phyloP scores from a whole-genome alignment of 129 eudicot genomes.

The Sambucus nigra region DNA sequence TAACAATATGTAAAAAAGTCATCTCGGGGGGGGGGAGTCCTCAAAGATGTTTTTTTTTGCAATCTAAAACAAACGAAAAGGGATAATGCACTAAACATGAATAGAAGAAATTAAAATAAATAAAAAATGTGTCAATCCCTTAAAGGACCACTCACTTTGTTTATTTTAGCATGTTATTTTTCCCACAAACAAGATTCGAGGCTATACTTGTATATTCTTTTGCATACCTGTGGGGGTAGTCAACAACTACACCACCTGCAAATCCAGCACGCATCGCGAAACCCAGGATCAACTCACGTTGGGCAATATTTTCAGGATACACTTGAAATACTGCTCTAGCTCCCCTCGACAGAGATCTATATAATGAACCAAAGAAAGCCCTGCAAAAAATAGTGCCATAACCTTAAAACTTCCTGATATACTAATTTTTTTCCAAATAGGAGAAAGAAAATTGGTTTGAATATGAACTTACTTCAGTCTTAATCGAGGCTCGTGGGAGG shows the following conservation, averaged over 20 bases:
- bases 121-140: no score
- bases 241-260: slow-evolving; percentile 93
- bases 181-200: no score
- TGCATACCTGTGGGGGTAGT: slow-evolving; percentile 95
- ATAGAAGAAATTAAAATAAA: no score
- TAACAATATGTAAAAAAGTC: no score
- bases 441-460: not conserved
- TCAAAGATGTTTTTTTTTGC: no score
- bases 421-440: not conserved
- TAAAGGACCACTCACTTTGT: no score
- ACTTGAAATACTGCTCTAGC: slow-evolving; percentile 83
- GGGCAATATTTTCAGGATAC: slow-evolving; percentile 83
- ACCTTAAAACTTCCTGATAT: not conserved
- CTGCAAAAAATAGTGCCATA: slow-evolving; percentile 26
- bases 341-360: slow-evolving; percentile 80
- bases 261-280: slow-evolving; percentile 99
- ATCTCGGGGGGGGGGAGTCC: no score
- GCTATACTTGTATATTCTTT: no score
- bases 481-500: slow-evolving; percentile 89
- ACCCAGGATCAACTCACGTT: slow-evolving; percentile 69
- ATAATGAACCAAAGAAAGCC: slow-evolving; percentile 87
- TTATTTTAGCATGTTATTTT: no score
- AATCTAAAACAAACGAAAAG: no score
- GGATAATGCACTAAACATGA: no score
- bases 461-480: slow-evolving; percentile 80